Conservation (phyloP, 257 asterid species). For the Plectranthus barbatus region DNA sequence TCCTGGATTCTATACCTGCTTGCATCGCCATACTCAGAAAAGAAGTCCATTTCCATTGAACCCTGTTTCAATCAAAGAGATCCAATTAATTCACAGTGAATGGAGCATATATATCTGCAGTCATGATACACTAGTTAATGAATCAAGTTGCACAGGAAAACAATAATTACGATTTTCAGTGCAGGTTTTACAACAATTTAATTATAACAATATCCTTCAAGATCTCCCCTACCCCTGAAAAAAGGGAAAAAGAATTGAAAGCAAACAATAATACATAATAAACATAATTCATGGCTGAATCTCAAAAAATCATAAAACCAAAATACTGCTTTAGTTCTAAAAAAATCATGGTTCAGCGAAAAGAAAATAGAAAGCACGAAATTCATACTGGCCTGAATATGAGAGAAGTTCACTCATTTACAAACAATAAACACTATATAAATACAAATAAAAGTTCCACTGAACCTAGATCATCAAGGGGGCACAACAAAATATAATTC, state of each 20-base stretch:
- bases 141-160: not conserved
- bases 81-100: not conserved
- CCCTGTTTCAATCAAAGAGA: conserved; percentile 31
- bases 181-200: no score
- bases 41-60: conserved; percentile 76
- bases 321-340: not conserved
- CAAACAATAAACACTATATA: no score
- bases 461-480: not conserved
- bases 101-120: conserved; percentile 7
- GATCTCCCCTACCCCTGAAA: no score
- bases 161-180: not conserved
- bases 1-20: conserved; percentile 78
- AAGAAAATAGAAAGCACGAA: conserved; percentile 7
- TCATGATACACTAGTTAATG: not conserved
- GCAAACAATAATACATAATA: no score
- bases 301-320: no score
- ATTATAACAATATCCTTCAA: no score
- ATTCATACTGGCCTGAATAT: not conserved
- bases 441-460: not conserved
- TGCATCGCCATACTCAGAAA: conserved; percentile 92
- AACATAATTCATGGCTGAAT: no score
- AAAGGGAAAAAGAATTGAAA: no score
- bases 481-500: not conserved
- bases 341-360: not conserved
- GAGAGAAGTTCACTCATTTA: conserved; percentile 6